These are phyloP conservation scores for Anthracocystis walkeri DNA, from an alignment of 1,284 basidiomycete genomes.

Conservation along the genomic window DNA sequence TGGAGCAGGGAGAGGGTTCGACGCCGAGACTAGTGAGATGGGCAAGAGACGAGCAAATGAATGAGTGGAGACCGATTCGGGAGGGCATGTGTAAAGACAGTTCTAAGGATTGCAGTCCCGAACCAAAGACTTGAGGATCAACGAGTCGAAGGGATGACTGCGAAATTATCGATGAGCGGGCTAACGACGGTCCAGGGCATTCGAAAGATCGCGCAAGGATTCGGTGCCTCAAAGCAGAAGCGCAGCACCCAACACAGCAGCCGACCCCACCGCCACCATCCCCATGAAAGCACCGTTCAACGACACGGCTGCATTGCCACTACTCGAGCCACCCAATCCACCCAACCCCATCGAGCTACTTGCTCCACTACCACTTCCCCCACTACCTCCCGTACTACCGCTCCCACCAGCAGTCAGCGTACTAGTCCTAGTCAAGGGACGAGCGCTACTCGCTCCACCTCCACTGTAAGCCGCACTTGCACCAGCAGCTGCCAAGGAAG, in stretches of 20 bases:
- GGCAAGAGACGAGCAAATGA: background rate
- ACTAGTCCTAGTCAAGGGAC: slow-evolving; percentile 5
- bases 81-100: background rate
- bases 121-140: too few relatives aligned
- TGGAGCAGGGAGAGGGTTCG: background rate
- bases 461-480: slow-evolving; percentile 25
- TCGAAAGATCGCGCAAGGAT: background rate
- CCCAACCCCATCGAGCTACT: slow-evolving; percentile 8
- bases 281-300: background rate
- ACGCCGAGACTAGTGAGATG: background rate
- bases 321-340: slow-evolving; percentile 3
- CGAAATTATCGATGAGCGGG: too few relatives aligned
- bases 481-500: slow-evolving; percentile 35
- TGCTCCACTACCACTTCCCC: slow-evolving; percentile 2
- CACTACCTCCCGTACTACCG: slow-evolving; percentile 3
- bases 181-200: too few relatives aligned
- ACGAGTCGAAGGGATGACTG: background rate
- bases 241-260: slow-evolving; percentile 15
- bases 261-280: background rate
- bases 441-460: slow-evolving; percentile 12
- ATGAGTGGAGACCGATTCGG: background rate
- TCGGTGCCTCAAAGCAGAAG: slow-evolving; percentile 24
- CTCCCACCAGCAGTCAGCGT: slow-evolving; percentile 9
- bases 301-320: background rate
- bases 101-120: too few relatives aligned